Percentiles rank a stretch among this genome's conserved stretches.
Conservation (phyloP, 805 yeast genomes). For the Maudiozyma turicensis region DNA sequence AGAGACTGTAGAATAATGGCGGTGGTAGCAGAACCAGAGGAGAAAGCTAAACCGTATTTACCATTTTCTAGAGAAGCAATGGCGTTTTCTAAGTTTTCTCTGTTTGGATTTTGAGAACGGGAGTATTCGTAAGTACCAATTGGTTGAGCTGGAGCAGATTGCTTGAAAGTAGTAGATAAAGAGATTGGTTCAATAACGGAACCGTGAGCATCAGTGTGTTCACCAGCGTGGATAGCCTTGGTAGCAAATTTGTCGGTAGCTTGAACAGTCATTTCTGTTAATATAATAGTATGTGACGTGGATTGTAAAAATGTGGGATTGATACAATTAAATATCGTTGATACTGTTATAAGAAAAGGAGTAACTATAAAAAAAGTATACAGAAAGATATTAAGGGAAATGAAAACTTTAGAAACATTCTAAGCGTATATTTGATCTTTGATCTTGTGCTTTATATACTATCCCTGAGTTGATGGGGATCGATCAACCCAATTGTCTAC, state of each 20-base stretch:
- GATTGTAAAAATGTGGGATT: too few relatives aligned
- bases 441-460: too few relatives aligned
- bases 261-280: constrained; percentile 16
- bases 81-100: constrained; percentile 69
- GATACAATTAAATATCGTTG: too few relatives aligned
- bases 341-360: too few relatives aligned
- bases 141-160: constrained; percentile 66
- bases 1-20: constrained; percentile 67
- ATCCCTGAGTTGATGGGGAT: too few relatives aligned
- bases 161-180: constrained; percentile 78
- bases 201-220: constrained; percentile 66
- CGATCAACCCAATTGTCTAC: too few relatives aligned
- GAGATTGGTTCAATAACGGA: constrained; percentile 83
- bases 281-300: neutral
- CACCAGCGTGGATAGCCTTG: constrained; percentile 76
- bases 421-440: too few relatives aligned
- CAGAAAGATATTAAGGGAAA: too few relatives aligned
- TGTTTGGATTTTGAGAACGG: constrained; percentile 78
- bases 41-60: constrained; percentile 63
- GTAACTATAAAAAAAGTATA: too few relatives aligned
- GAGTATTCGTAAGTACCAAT: constrained; percentile 76
- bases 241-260: constrained; percentile 51
- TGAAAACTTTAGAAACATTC: too few relatives aligned
- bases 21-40: constrained; percentile 83
- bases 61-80: constrained; percentile 74